Conservation (phyloP, 176 grass and related monocot genomes). For the Poa annua region DNA sequence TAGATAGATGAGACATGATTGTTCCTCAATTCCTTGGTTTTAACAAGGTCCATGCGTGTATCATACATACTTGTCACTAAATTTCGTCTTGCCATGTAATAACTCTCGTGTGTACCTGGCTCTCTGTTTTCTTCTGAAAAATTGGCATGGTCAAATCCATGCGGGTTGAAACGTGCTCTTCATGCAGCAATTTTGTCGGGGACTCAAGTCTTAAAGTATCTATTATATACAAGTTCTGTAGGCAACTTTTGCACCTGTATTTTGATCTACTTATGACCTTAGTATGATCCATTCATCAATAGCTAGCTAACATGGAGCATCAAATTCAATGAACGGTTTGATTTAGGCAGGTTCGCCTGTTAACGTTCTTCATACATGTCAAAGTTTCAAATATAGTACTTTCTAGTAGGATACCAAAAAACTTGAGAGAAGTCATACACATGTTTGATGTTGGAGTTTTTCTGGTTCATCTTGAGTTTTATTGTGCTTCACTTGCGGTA, state of each 20-base stretch:
- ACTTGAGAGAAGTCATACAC: background rate
- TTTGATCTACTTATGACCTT: background rate
- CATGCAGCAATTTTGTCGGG: background rate
- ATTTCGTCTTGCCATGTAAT: background rate
- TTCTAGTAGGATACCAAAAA: background rate
- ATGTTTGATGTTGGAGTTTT: background rate
- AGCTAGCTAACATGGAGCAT: background rate
- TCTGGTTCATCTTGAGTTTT: conserved; percentile 1
- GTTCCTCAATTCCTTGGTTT: background rate
- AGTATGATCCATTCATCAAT: background rate
- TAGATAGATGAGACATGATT: background rate
- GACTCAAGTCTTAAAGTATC: background rate
- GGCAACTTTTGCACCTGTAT: background rate
- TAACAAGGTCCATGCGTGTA: background rate
- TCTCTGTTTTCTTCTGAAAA: background rate
- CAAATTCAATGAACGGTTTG: background rate
- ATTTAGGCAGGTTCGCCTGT: background rate
- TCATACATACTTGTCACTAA: background rate
- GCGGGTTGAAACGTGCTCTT: background rate
- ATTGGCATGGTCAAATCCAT: background rate
- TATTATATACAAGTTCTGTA: background rate
- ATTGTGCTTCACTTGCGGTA: background rate
- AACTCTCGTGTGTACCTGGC: background rate
- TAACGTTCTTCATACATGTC: background rate
- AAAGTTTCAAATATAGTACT: background rate